phyloP scores from a whole-genome alignment of 495 filamentous ascomycete species.

The Parmelia sp. region DNA sequence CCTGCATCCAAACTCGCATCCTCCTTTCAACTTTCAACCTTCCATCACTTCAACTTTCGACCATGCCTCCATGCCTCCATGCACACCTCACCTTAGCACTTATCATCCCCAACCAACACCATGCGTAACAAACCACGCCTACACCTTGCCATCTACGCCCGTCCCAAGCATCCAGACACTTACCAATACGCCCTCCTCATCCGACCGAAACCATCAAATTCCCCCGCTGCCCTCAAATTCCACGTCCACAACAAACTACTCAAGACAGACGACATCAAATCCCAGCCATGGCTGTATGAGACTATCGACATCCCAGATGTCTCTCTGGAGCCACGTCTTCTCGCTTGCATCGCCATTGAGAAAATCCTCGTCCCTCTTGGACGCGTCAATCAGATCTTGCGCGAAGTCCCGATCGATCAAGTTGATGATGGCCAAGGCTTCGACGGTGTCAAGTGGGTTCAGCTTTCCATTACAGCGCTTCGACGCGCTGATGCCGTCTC shows the following conservation, averaged over 20 bases:
- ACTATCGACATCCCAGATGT: not conserved
- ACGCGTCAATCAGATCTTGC: not conserved
- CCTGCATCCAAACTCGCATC: no score
- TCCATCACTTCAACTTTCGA: no score
- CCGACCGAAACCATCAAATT: not conserved
- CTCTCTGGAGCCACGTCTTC: constrained; percentile 1
- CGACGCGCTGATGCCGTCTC: not conserved
- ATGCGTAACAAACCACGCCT: constrained; percentile 4
- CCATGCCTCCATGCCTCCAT: no score
- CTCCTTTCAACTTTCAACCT: not conserved
- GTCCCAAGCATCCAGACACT: not conserved
- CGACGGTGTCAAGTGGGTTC: not conserved
- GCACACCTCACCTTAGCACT: no score
- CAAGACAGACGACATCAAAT: not conserved
- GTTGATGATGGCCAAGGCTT: not conserved
- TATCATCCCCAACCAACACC: not conserved
- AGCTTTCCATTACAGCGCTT: not conserved
- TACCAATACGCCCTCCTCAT: constrained; percentile 10
- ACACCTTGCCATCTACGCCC: not conserved
- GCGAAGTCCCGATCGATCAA: not conserved
- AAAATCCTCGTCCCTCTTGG: not conserved
- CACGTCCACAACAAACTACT: not conserved
- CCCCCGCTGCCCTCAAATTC: not conserved
- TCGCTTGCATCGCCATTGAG: not conserved
- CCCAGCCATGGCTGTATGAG: constrained; percentile 1